These are phyloP conservation scores for Glaciozyma antarctica DNA, from an alignment of 768 basidiomycete genomes.

Conservation along the genomic window DNA sequence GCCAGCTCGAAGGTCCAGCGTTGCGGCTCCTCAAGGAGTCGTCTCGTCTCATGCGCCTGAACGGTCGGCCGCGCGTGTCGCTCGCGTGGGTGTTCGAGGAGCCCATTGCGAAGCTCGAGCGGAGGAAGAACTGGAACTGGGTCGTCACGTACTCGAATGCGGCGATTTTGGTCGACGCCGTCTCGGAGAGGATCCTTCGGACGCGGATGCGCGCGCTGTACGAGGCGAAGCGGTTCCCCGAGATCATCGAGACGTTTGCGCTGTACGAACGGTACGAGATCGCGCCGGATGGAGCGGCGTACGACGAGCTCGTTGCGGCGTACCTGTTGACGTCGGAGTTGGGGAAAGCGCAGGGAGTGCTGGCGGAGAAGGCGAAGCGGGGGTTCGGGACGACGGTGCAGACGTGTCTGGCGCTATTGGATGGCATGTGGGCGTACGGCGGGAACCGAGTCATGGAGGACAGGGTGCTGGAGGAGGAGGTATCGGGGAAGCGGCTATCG, in stretches of 20 bases:
- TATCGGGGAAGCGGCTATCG: neutral
- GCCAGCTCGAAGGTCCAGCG: neutral
- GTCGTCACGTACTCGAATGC: conserved; percentile 10
- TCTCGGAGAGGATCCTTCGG: neutral
- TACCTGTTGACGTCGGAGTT: conserved; percentile 12
- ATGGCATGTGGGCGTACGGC: conserved; percentile 21
- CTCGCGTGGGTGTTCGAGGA: neutral
- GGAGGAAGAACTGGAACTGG: neutral
- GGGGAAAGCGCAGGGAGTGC: conserved; percentile 2
- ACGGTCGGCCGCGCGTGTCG: neutral
- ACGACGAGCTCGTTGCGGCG: conserved; percentile 18
- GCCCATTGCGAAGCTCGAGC: neutral
- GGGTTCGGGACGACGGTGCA: conserved; percentile 14
- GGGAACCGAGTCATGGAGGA: conserved; percentile 26
- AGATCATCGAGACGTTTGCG: conserved; percentile 2
- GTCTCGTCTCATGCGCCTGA: neutral
- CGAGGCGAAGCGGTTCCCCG: conserved; percentile 5
- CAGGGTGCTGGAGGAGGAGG: conserved; percentile 8
- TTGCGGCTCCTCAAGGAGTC: conserved; percentile 7
- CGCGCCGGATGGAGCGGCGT: neutral
- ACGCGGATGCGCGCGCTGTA: conserved; percentile 15
- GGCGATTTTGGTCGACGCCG: neutral
- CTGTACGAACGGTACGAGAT: neutral
- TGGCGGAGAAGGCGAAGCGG: conserved; percentile 9
- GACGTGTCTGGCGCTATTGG: conserved; percentile 19